Evolutionary conservation across 495 filamentous ascomycete genomes (phyloP).

Genomic region (Hyaloscypha finlandica): DNA sequence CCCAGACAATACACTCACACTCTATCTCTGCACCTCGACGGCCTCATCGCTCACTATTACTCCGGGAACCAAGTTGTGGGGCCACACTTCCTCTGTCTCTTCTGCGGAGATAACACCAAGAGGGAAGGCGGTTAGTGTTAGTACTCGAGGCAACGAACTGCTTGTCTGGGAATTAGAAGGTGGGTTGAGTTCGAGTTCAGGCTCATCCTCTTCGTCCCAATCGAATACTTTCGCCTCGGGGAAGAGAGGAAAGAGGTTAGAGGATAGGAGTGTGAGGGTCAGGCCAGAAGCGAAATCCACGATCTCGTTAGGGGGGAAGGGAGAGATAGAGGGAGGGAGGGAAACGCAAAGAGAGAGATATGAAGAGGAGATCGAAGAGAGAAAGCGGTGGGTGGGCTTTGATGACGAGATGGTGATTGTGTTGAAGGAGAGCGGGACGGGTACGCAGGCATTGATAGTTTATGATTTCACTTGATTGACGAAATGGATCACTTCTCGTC

Average conservation of each 20-base stretch:
- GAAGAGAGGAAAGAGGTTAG: conserved; percentile 34
- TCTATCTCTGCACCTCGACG: conserved; percentile 77
- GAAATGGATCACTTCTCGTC: too few species aligned
- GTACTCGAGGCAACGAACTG: conserved; percentile 78
- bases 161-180: conserved; percentile 94
- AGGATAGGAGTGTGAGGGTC: conserved; percentile 58
- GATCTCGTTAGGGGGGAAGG: too few species aligned
- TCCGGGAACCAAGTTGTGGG: conserved; percentile 79
- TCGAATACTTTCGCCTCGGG: conserved; percentile 22
- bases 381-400: conserved; percentile 76
- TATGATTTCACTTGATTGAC: conserved; percentile 80
- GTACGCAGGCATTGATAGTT: conserved; percentile 74
- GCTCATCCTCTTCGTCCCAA: conserved; percentile 46
- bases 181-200: conserved; percentile 48
- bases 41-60: conserved; percentile 64
- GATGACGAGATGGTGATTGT: conserved; percentile 93
- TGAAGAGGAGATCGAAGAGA: conserved; percentile 33
- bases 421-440: conserved; percentile 67
- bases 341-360: conserved; percentile 7
- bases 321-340: background rate
- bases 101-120: conserved; percentile 82
- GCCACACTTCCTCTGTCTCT: conserved; percentile 90
- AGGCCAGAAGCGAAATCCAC: conserved; percentile 37
- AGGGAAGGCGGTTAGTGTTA: conserved; percentile 90
- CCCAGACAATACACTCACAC: conserved; percentile 87